These are phyloP conservation scores for Sophora flavescens DNA, from an alignment of 306 rosid genomes.

Conservation along the genomic window DNA sequence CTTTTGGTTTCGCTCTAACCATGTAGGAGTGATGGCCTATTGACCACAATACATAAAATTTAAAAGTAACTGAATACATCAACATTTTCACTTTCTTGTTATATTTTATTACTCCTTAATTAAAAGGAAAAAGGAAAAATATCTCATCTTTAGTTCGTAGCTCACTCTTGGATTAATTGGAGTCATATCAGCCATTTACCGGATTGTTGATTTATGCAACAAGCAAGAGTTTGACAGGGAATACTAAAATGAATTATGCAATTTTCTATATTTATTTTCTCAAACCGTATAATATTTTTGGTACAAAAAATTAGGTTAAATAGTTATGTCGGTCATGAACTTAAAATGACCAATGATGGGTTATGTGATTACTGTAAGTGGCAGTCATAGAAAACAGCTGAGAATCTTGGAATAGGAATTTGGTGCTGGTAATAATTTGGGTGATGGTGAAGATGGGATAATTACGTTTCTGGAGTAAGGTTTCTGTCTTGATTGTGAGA, in stretches of 20 bases:
- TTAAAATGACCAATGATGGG: background rate
- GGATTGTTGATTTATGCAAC: background rate
- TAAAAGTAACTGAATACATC: background rate
- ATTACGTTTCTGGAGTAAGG: background rate
- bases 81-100: background rate
- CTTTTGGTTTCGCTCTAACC: conserved; percentile 20
- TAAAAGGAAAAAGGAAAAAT: background rate
- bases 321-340: background rate
- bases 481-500: conserved; percentile 7
- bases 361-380: conserved; percentile 3
- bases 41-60: background rate
- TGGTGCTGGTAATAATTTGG: conserved; percentile 1
- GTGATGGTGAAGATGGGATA: conserved; percentile 7
- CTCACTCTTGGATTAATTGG: conserved; percentile 22
- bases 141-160: background rate
- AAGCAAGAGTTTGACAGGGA: background rate
- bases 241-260: background rate
- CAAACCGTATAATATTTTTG: conserved; percentile 16
- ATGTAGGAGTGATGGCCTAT: conserved; percentile 21
- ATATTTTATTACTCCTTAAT: background rate
- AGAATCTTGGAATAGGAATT: background rate
- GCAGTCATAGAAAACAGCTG: conserved; percentile 9
- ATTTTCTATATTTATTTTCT: conserved; percentile 6
- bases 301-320: background rate
- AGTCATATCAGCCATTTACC: conserved; percentile 18